These are phyloP conservation scores for Narthecium ossifragum DNA, from an alignment of 106 monocot genomes.

Conservation along the genomic window DNA sequence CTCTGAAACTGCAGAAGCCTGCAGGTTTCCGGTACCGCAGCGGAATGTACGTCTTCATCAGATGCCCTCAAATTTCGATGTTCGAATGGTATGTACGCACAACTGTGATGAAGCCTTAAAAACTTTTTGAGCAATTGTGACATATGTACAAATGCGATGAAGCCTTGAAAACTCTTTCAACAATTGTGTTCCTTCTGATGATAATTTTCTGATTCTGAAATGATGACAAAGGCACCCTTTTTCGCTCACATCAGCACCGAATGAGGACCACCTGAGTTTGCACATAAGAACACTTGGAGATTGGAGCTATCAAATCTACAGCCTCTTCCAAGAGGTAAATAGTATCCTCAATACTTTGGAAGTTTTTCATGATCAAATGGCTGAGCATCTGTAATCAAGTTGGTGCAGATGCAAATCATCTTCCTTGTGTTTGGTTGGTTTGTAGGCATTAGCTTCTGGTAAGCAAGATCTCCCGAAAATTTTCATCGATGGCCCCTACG, in stretches of 20 bases:
- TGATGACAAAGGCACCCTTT: constrained; percentile 1
- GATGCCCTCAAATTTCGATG: constrained; percentile 1
- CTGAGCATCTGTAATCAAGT: background rate
- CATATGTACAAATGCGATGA: background rate
- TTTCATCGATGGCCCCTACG: constrained; percentile 35
- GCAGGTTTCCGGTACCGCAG: constrained; percentile 2
- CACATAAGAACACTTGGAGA: constrained; percentile 1
- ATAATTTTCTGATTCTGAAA: background rate
- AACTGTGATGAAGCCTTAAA: background rate
- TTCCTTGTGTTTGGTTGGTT: background rate
- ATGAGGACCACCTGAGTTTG: constrained; percentile 3
- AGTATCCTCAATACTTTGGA: too few species aligned
- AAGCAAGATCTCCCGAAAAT: constrained; percentile 20
- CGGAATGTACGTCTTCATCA: constrained; percentile 1
- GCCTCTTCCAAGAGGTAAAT: background rate
- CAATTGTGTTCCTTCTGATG: background rate
- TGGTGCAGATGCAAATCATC: background rate
- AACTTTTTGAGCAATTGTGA: background rate
- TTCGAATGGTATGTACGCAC: background rate
- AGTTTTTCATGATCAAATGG: too few species aligned
- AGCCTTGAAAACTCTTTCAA: background rate
- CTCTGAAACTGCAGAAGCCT: background rate
- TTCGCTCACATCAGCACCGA: constrained; percentile 3
- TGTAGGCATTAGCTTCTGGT: too few species aligned
- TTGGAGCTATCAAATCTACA: background rate